phyloP scores from a whole-genome alignment of 2,329 filamentous ascomycete genomes.

The Xylariaceae sp. region DNA sequence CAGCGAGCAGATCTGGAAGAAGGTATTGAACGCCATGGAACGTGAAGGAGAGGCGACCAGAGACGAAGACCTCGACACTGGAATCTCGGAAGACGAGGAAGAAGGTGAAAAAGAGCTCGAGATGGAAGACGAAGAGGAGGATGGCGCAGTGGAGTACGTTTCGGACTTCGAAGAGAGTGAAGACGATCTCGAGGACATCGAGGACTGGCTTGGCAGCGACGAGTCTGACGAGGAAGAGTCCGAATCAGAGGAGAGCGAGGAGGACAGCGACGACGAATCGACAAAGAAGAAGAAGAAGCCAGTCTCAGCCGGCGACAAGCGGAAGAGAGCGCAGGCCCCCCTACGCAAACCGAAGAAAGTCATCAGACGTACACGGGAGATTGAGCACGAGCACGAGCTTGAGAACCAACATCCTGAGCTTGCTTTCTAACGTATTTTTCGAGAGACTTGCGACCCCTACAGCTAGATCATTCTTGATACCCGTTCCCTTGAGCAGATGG shows the following conservation, averaged over 20 bases:
- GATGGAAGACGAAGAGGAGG: slow-evolving; percentile 56
- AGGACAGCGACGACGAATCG: slow-evolving; percentile 49
- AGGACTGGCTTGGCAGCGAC: slow-evolving; percentile 86
- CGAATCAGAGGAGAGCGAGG: slow-evolving; percentile 52
- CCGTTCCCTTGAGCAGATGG: slow-evolving; percentile 12
- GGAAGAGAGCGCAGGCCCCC: slow-evolving; percentile 37
- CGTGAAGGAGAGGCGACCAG: slow-evolving; percentile 74
- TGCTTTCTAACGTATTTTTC: slow-evolving; percentile 26
- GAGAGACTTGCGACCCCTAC: background rate
- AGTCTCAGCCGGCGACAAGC: slow-evolving; percentile 43
- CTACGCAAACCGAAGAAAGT: slow-evolving; percentile 49
- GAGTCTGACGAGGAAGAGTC: slow-evolving; percentile 54
- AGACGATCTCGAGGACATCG: slow-evolving; percentile 71
- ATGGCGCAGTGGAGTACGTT: slow-evolving; percentile 83
- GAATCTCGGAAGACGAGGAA: slow-evolving; percentile 67
- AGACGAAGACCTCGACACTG: slow-evolving; percentile 85
- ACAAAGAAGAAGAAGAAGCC: slow-evolving; percentile 41
- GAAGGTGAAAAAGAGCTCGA: slow-evolving; percentile 55
- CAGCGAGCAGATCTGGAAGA: slow-evolving; percentile 94
- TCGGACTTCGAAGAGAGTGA: slow-evolving; percentile 84
- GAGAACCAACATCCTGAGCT: slow-evolving; percentile 29
- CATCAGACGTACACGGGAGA: slow-evolving; percentile 59
- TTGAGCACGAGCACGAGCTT: slow-evolving; percentile 71
- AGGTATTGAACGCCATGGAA: slow-evolving; percentile 87
- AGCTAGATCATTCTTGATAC: slow-evolving; percentile 15